Evolutionary conservation across 371 early-diverging fungal species (phyloP), one percentile per base, ranked within the genome.

Genomic region (Circinella umbellata): DNA sequence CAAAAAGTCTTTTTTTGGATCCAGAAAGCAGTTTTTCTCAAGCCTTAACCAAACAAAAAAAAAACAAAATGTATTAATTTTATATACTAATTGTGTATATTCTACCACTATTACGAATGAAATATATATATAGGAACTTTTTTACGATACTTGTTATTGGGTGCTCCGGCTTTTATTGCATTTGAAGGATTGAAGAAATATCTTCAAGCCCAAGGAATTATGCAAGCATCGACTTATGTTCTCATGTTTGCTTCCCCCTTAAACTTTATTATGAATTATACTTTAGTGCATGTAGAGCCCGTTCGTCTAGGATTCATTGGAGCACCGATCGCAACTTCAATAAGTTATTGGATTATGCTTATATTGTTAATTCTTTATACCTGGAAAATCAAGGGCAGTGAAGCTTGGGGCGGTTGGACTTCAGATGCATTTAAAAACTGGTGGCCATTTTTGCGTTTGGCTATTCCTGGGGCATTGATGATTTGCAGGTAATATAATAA

Each of bases 141-240:
- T 73, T 77, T 92, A 20, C 76, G 86, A 4, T 89, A 81, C 35
- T 83, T 92, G 49, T 74, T 95, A 61, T 77, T 88, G 8, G 92
- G 93, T 9, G 86, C 90, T 5, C 88, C 92, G 38, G 92, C 95
- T 0, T 89, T 84, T 76, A 78, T 95, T 74, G 84, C 84, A 10
- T 90, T 92, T 78, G 94, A 95, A 68, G 92, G 92, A 67, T 69
- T 91, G 49, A 92, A 92, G 71, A 88, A 92, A 59, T 95, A 81
- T 65, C 78, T 95, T 61, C 94, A 95, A 72, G 92, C 93, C 0
- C 96, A 96, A 82, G 93, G 77, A 15, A 84, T 90, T 72, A 93
- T 94, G 92, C 78, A 86, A 37, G 92, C 93, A 5, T 80, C 83
- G 47, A 89, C 93, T 35, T 80, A 75, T 64, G 87, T 94, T 20